Base-by-base conservation (phyloP, 768 basidiomycete species). In the Paxillus ammoniavirescens region DNA sequence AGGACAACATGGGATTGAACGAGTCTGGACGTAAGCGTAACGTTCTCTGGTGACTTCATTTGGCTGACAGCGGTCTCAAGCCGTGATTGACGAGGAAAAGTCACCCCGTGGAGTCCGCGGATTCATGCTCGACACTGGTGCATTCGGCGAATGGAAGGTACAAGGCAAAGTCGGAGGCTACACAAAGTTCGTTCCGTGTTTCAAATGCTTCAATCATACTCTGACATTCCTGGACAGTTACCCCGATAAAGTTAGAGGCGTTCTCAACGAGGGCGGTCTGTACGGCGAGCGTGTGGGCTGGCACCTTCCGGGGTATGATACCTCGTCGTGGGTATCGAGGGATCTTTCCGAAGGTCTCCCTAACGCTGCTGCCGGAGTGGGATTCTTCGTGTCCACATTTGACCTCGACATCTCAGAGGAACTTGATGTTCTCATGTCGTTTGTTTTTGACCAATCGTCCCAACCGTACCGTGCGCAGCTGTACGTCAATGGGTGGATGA, bases 401-500 rank as follows among this genome's bases (percentile, higher is more conserved):
- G 72, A 81, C 13, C 71, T 93, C 37, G 62, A 78, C 42, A 74
- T 92, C 30, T 81, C 85, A 0, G 56, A 65, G 10, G 82, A 77
- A 18, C 68, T 81, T n/a, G 91, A 93, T 61, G 78, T 82, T 5
- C 81, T 81, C 57, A 71, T 92, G 60, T 87, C 86, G 13, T 89
- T 92, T 64, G 81, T 77, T 1, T 92, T 91, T 63, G 79, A 83
- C 45, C 77, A 84, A 44, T 67, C 77, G 1, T 77, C 77, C 4
- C 83, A 87, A 61, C 78, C 87, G 21, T 92, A 91, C 61, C 79
- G 90, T 14, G 83, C 85, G 3, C 75, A 82, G 42, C 59, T 93
- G 40, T 92, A 89, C 54, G 86, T 93, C 17, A 92, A 93, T 60
- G 91, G 91, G 12, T 93, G 91, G 91, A 86, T 87, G 82, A 89